Conservation (phyloP, 202 grass and related monocot species). For the Zizania palustris region DNA sequence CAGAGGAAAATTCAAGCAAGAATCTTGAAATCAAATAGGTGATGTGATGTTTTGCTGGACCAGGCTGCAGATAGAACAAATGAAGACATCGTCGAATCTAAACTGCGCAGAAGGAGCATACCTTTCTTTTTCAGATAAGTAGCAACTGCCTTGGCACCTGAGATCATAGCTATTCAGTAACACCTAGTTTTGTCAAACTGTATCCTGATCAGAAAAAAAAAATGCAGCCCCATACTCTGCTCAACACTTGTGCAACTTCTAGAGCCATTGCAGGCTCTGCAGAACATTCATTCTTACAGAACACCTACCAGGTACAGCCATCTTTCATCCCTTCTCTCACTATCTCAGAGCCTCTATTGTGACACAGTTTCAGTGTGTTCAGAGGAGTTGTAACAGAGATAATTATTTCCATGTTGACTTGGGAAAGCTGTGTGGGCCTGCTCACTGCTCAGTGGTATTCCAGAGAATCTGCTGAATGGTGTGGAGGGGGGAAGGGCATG, state of each 20-base stretch:
- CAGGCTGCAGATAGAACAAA: slow-evolving; percentile 52
- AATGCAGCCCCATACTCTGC: background rate
- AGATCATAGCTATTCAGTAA: background rate
- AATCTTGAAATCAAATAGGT: slow-evolving; percentile 45
- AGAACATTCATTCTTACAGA: background rate
- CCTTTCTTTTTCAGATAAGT: slow-evolving; percentile 35
- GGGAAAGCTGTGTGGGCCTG: slow-evolving; percentile 35
- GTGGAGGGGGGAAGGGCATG: slow-evolving; percentile 31
- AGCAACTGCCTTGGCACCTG: background rate
- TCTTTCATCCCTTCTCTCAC: slow-evolving; percentile 22
- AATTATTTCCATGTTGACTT: slow-evolving; percentile 37
- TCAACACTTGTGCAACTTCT: slow-evolving; percentile 3
- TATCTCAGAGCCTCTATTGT: slow-evolving; percentile 1
- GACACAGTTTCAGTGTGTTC: slow-evolving; percentile 3
- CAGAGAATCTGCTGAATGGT: slow-evolving; percentile 45
- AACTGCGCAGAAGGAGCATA: slow-evolving; percentile 14
- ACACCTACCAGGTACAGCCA: background rate
- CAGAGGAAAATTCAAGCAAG: slow-evolving; percentile 3
- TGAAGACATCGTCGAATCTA: slow-evolving; percentile 48
- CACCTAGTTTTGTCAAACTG: background rate
- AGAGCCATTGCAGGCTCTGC: slow-evolving; percentile 14
- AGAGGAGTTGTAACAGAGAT: slow-evolving; percentile 38
- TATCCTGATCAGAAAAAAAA: slow-evolving; percentile 29
- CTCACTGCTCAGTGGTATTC: slow-evolving; percentile 29
- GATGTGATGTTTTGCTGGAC: slow-evolving; percentile 48